A percentile compares a stretch with the other conserved stretches of the same genome.
Evolutionary conservation across 495 filamentous ascomycete species (phyloP).

Genomic region (Neurospora terricola): DNA sequence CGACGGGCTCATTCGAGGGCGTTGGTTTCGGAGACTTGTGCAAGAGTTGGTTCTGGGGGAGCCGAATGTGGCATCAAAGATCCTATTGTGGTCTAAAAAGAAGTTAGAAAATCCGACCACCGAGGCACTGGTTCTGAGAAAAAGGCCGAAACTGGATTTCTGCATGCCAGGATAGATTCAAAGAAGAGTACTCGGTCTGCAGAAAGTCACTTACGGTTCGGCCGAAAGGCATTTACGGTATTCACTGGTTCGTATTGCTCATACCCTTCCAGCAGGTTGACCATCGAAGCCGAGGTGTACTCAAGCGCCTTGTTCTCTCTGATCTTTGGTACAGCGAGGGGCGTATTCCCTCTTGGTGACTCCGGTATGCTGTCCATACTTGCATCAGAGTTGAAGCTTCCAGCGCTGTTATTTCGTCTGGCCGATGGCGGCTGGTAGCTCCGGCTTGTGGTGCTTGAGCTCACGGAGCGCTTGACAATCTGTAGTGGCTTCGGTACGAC

Average conservation of each 20-base stretch:
- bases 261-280: neutral
- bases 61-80: neutral
- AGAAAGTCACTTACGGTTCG: neutral
- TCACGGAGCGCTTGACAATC: constrained; percentile 18
- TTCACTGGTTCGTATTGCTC: neutral
- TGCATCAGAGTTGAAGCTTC: constrained; percentile 9
- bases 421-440: neutral
- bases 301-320: constrained; percentile 6
- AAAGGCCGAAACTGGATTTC: neutral
- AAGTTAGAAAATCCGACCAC: neutral
- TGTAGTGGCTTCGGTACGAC: constrained; percentile 21
- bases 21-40: neutral
- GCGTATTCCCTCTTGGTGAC: constrained; percentile 3
- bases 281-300: neutral
- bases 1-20: neutral
- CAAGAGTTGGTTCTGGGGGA: neutral
- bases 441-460: neutral
- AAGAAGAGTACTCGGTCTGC: neutral
- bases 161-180: neutral
- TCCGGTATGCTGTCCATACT: constrained; percentile 16
- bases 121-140: neutral
- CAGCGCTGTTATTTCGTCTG: constrained; percentile 5
- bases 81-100: neutral
- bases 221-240: neutral
- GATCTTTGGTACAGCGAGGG: constrained; percentile 21